Evolutionary conservation across 768 basidiomycete genomes (phyloP).

Genomic region (Amanita jacksonii): DNA sequence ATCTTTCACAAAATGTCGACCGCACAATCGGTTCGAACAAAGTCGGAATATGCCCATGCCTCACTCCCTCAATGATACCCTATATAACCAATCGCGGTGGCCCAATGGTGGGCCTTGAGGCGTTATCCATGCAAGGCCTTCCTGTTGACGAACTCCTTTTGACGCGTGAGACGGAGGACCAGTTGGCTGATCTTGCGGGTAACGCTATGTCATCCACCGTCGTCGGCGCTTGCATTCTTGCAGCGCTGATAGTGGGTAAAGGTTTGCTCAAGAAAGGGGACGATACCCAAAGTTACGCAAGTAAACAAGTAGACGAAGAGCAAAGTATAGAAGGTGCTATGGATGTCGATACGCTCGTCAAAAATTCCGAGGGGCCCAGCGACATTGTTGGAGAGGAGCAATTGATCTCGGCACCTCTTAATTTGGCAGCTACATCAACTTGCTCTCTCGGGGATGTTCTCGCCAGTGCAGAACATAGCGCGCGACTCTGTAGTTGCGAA

Average conservation of each 20-base stretch:
- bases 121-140: constrained; percentile 88
- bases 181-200: constrained; percentile 88
- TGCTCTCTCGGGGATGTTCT: constrained; percentile 48
- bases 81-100: constrained; percentile 95
- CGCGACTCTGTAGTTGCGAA: constrained; percentile 85
- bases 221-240: constrained; percentile 82
- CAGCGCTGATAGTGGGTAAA: constrained; percentile 62
- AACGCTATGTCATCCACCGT: constrained; percentile 99
- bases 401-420: constrained; percentile 52
- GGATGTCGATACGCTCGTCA: constrained; percentile 33
- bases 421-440: constrained; percentile 48
- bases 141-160: constrained; percentile 87
- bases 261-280: constrained; percentile 59
- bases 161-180: constrained; percentile 89
- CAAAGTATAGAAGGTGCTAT: constrained; percentile 30
- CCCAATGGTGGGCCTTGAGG: constrained; percentile 90
- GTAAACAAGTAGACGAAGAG: constrained; percentile 32
- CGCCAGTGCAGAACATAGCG: constrained; percentile 52
- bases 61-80: constrained; percentile 95
- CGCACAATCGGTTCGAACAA: constrained; percentile 75
- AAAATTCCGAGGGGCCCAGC: constrained; percentile 22
- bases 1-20: constrained; percentile 94
- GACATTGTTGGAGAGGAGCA: constrained; percentile 67
- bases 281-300: constrained; percentile 61
- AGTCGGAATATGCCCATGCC: constrained; percentile 82